A percentile compares a stretch with the other conserved stretches of the same genome.
phyloP scores from a whole-genome alignment of 2,329 filamentous ascomycete species.

The Aspergillus eucalypticola region DNA sequence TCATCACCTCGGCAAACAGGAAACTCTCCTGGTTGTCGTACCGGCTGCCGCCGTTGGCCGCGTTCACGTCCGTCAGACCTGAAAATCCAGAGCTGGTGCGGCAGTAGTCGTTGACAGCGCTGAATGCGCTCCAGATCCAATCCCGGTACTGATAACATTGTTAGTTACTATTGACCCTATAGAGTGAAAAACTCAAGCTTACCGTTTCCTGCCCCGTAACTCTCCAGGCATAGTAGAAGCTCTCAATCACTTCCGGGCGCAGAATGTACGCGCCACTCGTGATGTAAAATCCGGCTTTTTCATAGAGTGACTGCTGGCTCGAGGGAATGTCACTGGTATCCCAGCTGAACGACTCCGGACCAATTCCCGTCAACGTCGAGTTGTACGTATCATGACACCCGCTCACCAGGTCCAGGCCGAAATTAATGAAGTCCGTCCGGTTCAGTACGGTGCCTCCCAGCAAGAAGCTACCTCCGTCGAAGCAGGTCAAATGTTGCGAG shows the following conservation, averaged over 20 bases:
- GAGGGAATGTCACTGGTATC: slow-evolving; percentile 51
- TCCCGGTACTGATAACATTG: slow-evolving; percentile 63
- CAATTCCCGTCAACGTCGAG: slow-evolving; percentile 69
- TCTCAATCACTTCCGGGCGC: slow-evolving; percentile 79
- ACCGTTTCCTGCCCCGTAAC: slow-evolving; percentile 68
- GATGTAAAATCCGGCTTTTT: slow-evolving; percentile 71
- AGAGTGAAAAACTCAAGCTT: slow-evolving; percentile 1
- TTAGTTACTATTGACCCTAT: slow-evolving; percentile 10
- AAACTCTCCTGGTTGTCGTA: slow-evolving; percentile 81
- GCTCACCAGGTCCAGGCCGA: slow-evolving; percentile 70
- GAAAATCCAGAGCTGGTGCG: slow-evolving; percentile 67
- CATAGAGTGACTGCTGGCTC: slow-evolving; percentile 61
- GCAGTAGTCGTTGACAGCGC: slow-evolving; percentile 65
- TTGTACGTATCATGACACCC: slow-evolving; percentile 75
- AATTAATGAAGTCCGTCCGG: slow-evolving; percentile 67
- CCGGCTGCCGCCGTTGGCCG: slow-evolving; percentile 59
- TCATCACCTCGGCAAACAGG: slow-evolving; percentile 83
- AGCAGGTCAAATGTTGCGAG: slow-evolving; percentile 67
- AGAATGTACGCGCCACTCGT: slow-evolving; percentile 63
- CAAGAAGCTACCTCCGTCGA: slow-evolving; percentile 82
- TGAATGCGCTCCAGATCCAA: slow-evolving; percentile 79
- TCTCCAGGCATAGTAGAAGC: slow-evolving; percentile 83
- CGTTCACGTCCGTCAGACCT: slow-evolving; percentile 66
- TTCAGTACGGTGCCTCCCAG: slow-evolving; percentile 72
- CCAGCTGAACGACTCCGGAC: slow-evolving; percentile 73